Conservation (phyloP, 805 yeast genomes). For the Ogataea ramenticola region DNA sequence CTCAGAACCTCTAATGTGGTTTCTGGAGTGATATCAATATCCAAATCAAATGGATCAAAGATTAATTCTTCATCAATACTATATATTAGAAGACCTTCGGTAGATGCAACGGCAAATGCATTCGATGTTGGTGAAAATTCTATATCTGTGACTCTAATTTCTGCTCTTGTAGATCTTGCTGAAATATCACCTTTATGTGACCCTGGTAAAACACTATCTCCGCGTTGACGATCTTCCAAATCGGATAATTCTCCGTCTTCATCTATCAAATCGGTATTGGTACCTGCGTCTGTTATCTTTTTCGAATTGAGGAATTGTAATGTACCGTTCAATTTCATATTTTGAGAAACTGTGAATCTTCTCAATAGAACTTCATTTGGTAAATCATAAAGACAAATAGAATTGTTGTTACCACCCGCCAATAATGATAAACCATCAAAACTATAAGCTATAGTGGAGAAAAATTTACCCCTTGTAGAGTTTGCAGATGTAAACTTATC, state of each 20-base stretch:
- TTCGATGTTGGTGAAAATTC: slow-evolving; percentile 85
- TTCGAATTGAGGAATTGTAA: slow-evolving; percentile 68
- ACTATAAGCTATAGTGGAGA: slow-evolving; percentile 75
- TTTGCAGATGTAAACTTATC: slow-evolving; percentile 80
- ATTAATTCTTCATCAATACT: slow-evolving; percentile 67
- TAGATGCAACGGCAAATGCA: slow-evolving; percentile 90
- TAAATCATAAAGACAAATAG: slow-evolving; percentile 86
- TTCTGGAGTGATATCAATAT: slow-evolving; percentile 84
- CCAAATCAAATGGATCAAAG: slow-evolving; percentile 94
- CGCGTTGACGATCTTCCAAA: slow-evolving; percentile 57
- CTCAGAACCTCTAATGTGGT: slow-evolving; percentile 54
- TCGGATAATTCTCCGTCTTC: slow-evolving; percentile 82
- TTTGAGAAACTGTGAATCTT: slow-evolving; percentile 77
- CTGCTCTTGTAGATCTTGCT: slow-evolving; percentile 68
- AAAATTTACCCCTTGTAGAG: slow-evolving; percentile 76
- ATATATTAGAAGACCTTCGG: slow-evolving; percentile 83
- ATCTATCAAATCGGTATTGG: slow-evolving; percentile 69
- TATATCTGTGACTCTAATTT: slow-evolving; percentile 70
- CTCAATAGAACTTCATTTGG: slow-evolving; percentile 79
- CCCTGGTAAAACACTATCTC: slow-evolving; percentile 78
- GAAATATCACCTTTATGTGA: slow-evolving; percentile 78
- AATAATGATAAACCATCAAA: slow-evolving; percentile 83
- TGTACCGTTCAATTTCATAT: slow-evolving; percentile 91
- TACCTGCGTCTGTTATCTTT: slow-evolving; percentile 80
- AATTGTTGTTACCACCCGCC: slow-evolving; percentile 91